phyloP scores from a whole-genome alignment of 495 filamentous ascomycete species.

The Umbilicaria muhlenbergii region DNA sequence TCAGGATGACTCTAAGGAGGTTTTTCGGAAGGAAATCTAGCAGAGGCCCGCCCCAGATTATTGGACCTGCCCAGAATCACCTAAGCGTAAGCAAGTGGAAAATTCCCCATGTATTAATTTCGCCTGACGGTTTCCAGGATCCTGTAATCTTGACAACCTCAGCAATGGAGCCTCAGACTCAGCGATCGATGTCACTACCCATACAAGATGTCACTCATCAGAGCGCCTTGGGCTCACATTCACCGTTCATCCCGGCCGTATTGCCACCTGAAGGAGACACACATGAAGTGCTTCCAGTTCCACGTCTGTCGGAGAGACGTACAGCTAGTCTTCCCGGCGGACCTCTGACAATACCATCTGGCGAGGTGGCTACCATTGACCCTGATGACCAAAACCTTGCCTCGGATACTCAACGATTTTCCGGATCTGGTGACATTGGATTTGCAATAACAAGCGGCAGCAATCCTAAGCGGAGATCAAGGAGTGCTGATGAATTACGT shows the following conservation, averaged over 20 bases:
- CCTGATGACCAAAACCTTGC: conserved; percentile 6
- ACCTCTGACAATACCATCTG: neutral
- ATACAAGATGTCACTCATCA: conserved; percentile 7
- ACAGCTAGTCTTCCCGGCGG: conserved; percentile 13
- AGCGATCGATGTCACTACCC: conserved; percentile 11
- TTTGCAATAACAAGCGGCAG: conserved; percentile 16
- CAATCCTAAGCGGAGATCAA: conserved; percentile 19
- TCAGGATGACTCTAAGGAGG: no score
- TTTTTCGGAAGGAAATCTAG: no score
- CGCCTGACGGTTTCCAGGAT: conserved; percentile 2
- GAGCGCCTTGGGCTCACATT: conserved; percentile 11
- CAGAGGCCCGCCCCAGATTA: no score
- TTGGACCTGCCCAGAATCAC: no score
- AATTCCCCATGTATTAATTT: no score
- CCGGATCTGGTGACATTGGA: conserved; percentile 11
- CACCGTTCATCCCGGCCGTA: conserved; percentile 2
- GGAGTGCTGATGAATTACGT: conserved; percentile 16
- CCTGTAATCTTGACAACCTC: conserved; percentile 13
- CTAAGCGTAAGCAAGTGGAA: no score
- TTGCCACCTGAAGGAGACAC: neutral
- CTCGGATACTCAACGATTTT: conserved; percentile 7
- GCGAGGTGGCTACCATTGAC: no score
- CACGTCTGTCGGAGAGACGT: conserved; percentile 7
- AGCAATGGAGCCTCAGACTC: conserved; percentile 6
- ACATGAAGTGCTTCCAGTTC: conserved; percentile 4